phyloP scores from a whole-genome alignment of 805 yeast genomes.

The Saccharomycopsis lassenensis region DNA sequence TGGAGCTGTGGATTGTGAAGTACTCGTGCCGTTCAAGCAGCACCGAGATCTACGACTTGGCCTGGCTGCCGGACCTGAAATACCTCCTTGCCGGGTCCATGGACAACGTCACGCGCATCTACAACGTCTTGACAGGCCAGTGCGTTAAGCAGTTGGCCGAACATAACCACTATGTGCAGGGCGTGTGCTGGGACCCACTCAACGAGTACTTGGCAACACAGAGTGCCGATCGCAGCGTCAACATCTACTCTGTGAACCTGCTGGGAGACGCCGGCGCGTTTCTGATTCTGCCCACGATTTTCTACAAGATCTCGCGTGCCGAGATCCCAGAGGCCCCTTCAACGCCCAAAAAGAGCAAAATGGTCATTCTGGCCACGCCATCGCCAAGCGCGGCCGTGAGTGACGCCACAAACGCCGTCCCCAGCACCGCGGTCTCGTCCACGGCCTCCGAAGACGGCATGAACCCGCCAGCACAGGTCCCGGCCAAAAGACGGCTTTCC shows the following conservation, averaged over 20 bases:
- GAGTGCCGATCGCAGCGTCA: conserved; percentile 78
- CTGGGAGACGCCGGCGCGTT: conserved; percentile 3
- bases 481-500: conserved; percentile 32
- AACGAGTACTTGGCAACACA: conserved; percentile 74
- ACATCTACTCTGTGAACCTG: conserved; percentile 42
- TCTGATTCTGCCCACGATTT: conserved; percentile 28
- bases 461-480: conserved; percentile 25
- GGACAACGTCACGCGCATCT: conserved; percentile 75
- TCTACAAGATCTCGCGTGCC: conserved; percentile 41
- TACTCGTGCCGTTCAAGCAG: conserved; percentile 47
- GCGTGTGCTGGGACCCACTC: conserved; percentile 90
- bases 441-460: conserved; percentile 17
- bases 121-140: conserved; percentile 44
- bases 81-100: conserved; percentile 81
- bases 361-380: conserved; percentile 3
- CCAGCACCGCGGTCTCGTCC: background rate
- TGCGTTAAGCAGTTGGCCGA: conserved; percentile 51
- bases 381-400: conserved; percentile 4
- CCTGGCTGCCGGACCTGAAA: conserved; percentile 83
- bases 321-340: conserved; percentile 37
- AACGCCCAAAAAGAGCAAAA: conserved; percentile 5
- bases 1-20: conserved; percentile 67
- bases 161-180: conserved; percentile 88
- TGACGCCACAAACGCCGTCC: background rate
- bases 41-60: conserved; percentile 79